Evolutionary conservation across 2,329 filamentous ascomycete species (phyloP).

Genomic region (Alternaria longipes): DNA sequence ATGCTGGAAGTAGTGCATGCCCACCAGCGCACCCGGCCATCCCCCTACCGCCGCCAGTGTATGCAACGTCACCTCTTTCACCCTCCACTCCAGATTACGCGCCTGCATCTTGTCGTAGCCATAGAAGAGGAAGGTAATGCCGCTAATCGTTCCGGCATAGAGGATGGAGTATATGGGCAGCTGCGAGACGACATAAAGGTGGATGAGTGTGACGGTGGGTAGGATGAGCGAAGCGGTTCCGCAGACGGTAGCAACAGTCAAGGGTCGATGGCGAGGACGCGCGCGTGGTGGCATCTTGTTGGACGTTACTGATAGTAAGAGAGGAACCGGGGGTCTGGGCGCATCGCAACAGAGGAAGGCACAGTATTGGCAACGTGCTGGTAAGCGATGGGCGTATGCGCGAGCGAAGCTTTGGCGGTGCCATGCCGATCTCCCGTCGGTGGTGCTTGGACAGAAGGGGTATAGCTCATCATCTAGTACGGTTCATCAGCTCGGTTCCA

Average conservation of each 20-base stretch:
- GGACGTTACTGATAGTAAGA: not conserved
- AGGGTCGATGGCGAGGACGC: conserved; percentile 33
- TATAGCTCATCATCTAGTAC: not conserved
- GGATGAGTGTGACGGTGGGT: conserved; percentile 63
- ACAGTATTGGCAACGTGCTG: not conserved
- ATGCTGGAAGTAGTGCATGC: conserved; percentile 50
- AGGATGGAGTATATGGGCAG: conserved; percentile 24
- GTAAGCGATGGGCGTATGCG: not conserved
- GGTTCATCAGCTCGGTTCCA: not conserved
- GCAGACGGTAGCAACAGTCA: conserved; percentile 35
- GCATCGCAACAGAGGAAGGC: not conserved
- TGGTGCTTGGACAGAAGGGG: conserved; percentile 12
- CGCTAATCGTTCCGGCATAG: conserved; percentile 33
- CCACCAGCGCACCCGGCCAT: conserved; percentile 46
- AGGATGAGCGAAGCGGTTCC: conserved; percentile 58
- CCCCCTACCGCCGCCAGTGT: conserved; percentile 41
- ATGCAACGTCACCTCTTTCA: conserved; percentile 45
- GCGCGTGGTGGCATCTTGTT: conserved; percentile 21
- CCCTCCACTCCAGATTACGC: conserved; percentile 43
- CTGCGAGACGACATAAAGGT: conserved; percentile 33
- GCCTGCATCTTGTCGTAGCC: conserved; percentile 51
- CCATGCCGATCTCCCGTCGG: conserved; percentile 19
- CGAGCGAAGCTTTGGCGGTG: conserved; percentile 7
- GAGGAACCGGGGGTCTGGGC: not conserved
- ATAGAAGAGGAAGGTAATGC: conserved; percentile 42